A percentile compares a stretch with the other conserved stretches of the same genome.
Evolutionary conservation across 306 rosid species (phyloP).

Genomic region (Cyclanthera cordifolia): DNA sequence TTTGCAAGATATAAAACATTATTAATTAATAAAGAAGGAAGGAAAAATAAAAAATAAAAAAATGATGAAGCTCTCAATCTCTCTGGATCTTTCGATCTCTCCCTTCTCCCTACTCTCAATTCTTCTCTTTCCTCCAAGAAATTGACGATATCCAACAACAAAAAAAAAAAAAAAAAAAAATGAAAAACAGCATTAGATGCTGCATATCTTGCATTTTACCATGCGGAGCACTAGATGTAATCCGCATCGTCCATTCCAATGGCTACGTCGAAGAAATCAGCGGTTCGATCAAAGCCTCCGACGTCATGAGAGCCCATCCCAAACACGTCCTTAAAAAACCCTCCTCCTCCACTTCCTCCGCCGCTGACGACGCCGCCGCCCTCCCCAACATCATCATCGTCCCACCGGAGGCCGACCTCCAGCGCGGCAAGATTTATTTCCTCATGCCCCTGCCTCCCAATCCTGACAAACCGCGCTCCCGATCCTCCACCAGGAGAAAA

Average conservation of each 20-base stretch:
- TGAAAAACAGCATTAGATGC: constrained; percentile 76
- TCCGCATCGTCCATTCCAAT: constrained; percentile 74
- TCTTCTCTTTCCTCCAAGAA: not conserved
- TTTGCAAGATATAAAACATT: no score
- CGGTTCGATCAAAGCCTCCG: constrained; percentile 55
- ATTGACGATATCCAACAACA: not conserved
- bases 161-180: constrained; percentile 1
- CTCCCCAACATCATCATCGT: constrained; percentile 61
- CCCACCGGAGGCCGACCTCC: constrained; percentile 80
- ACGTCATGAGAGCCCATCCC: constrained; percentile 73
- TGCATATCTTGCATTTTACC: constrained; percentile 97
- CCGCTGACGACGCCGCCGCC: constrained; percentile 10
- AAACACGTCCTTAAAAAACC: constrained; percentile 82
- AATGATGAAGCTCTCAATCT: not conserved
- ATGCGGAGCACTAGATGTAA: constrained; percentile 81
- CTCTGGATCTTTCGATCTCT: not conserved
- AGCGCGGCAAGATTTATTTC: constrained; percentile 92
- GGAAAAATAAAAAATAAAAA: no score
- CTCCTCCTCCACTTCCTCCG: constrained; percentile 27
- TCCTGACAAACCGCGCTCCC: constrained; percentile 17
- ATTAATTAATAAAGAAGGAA: no score
- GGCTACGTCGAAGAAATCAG: constrained; percentile 79
- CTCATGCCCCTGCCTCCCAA: constrained; percentile 59
- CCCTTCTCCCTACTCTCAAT: not conserved
- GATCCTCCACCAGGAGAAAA: constrained; percentile 15